Percentiles rank a stretch among this genome's conserved stretches.
These are phyloP conservation scores for Tephrocybe sp. DNA, from an alignment of 768 basidiomycete genomes.

Conservation along the genomic window DNA sequence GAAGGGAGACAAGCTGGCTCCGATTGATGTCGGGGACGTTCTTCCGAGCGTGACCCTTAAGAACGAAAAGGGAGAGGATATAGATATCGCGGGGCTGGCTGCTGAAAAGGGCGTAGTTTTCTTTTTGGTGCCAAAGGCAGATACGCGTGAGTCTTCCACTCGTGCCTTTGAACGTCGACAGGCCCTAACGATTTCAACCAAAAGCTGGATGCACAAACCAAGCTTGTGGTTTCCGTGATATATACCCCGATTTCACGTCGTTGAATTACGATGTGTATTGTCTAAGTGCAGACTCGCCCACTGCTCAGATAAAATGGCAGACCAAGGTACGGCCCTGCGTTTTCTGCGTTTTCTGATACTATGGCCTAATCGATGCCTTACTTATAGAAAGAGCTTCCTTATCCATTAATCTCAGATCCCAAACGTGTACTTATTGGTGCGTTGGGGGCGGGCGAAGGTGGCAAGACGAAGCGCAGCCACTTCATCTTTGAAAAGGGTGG, in stretches of 20 bases:
- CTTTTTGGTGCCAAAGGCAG: slow-evolving; percentile 82
- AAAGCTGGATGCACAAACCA: slow-evolving; percentile 93
- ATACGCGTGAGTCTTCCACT: too few relatives aligned
- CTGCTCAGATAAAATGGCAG: slow-evolving; percentile 82
- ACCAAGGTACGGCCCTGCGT: slow-evolving; percentile 69
- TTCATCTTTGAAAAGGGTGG: slow-evolving; percentile 94
- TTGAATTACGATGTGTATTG: slow-evolving; percentile 78
- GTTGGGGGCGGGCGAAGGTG: slow-evolving; percentile 76
- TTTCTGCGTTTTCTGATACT: neutral
- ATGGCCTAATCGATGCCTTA: too few relatives aligned
- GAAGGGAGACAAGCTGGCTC: slow-evolving; percentile 23
- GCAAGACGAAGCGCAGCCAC: slow-evolving; percentile 87
- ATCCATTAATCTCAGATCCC: slow-evolving; percentile 87
- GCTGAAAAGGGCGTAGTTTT: slow-evolving; percentile 75
- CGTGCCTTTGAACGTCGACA: too few relatives aligned
- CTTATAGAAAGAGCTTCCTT: slow-evolving; percentile 75
- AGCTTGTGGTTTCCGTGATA: slow-evolving; percentile 89
- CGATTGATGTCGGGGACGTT: slow-evolving; percentile 69
- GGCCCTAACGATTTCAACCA: too few relatives aligned
- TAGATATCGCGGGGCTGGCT: slow-evolving; percentile 62
- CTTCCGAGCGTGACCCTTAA: slow-evolving; percentile 75
- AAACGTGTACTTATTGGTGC: slow-evolving; percentile 74
- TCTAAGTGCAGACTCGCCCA: slow-evolving; percentile 73
- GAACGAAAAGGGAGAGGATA: slow-evolving; percentile 81
- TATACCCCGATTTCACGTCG: slow-evolving; percentile 70